These are phyloP conservation scores for Podila clonocystis DNA, from an alignment of 192 early-diverging fungal genomes.

Conservation along the genomic window DNA sequence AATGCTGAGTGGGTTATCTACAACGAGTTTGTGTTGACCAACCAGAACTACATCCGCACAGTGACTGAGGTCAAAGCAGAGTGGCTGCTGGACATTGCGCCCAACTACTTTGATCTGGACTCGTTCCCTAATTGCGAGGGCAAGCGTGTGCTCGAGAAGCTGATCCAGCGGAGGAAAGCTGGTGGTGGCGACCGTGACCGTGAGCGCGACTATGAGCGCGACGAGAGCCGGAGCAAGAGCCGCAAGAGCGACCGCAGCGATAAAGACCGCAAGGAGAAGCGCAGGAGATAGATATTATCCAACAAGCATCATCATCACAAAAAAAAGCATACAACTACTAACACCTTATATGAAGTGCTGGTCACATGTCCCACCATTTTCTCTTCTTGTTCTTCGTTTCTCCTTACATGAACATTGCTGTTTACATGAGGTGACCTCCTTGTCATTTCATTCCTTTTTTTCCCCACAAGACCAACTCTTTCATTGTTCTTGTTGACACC, in stretches of 20 bases:
- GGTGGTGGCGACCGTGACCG: conserved; percentile 41
- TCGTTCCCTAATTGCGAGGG: conserved; percentile 95
- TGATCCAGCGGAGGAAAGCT: conserved; percentile 64
- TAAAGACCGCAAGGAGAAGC: conserved; percentile 44
- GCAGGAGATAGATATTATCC: conserved; percentile 15
- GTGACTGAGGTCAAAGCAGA: conserved; percentile 89
- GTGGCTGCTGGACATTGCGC: conserved; percentile 85
- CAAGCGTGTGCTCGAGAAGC: conserved; percentile 81
- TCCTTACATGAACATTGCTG: background rate
- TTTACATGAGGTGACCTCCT: background rate
- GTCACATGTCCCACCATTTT: background rate
- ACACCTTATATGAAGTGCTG: background rate
- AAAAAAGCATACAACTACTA: background rate
- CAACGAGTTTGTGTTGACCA: conserved; percentile 99
- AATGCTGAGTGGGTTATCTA: conserved; percentile 99
- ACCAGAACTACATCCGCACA: conserved; percentile 96
- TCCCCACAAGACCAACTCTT: background rate
- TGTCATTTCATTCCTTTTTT: background rate
- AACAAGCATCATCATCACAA: background rate
- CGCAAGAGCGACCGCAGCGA: conserved; percentile 43
- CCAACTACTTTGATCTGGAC: conserved; percentile 90
- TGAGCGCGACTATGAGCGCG: conserved; percentile 11
- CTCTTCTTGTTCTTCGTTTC: background rate
- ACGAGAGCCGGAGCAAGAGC: conserved; percentile 36
- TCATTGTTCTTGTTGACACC: background rate